Percentiles rank a stretch among this genome's conserved stretches.
These are phyloP conservation scores for Porcisia hertigi DNA, from an alignment of 208 protist genomes.

Conservation along the genomic window DNA sequence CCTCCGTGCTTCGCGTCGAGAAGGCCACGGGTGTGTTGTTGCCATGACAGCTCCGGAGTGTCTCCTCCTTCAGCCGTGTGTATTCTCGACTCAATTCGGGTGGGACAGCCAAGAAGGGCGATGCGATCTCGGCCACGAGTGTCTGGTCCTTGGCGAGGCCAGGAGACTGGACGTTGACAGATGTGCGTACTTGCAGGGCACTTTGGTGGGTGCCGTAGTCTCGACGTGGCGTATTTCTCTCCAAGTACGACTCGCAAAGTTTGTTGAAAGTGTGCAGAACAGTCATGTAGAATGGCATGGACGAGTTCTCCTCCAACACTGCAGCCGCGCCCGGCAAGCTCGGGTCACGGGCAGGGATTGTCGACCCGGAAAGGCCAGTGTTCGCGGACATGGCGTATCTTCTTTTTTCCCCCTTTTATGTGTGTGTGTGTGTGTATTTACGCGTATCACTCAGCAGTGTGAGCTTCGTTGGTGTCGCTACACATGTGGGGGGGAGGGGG, in stretches of 20 bases:
- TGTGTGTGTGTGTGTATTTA: neutral
- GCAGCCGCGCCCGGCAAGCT: neutral
- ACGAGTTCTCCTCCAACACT: neutral
- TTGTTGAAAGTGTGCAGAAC: neutral
- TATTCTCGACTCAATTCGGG: conserved; percentile 12
- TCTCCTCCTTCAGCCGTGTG: conserved; percentile 11
- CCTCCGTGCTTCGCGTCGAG: conserved; percentile 7
- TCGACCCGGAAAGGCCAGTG: neutral
- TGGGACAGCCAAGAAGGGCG: neutral
- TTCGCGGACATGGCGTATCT: neutral
- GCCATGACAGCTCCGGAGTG: neutral
- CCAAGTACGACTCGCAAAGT: conserved; percentile 30
- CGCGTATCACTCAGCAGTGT: neutral
- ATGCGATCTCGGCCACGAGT: neutral
- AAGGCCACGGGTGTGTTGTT: neutral
- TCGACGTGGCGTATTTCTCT: conserved; percentile 3
- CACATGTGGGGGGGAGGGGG: neutral
- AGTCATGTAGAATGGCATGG: neutral
- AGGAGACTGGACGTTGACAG: conserved; percentile 1
- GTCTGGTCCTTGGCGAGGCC: neutral
- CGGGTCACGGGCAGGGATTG: neutral
- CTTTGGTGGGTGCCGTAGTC: neutral
- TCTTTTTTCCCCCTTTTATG: neutral
- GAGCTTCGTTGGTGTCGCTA: neutral
- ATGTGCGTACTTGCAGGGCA: conserved; percentile 18